phyloP scores from a whole-genome alignment of 2,329 filamentous ascomycete genomes.

The Chrysoporthe austroafricana region DNA sequence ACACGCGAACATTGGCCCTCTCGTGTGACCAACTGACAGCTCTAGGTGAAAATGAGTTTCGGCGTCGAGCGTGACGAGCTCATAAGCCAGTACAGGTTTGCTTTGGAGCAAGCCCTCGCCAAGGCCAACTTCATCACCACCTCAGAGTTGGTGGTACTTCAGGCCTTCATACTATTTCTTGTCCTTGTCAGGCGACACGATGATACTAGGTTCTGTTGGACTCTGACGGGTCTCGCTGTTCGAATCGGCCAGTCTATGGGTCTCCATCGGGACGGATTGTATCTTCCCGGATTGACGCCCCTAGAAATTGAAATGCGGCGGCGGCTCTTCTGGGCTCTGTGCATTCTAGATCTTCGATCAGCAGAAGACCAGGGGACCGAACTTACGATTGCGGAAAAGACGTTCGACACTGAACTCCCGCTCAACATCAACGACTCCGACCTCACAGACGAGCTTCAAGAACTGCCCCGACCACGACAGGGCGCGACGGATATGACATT shows the following conservation, averaged over 20 bases:
- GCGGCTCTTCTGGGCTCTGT: slow-evolving; percentile 65
- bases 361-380: slow-evolving; percentile 63
- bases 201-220: slow-evolving; percentile 62
- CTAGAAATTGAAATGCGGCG: slow-evolving; percentile 68
- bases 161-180: slow-evolving; percentile 65
- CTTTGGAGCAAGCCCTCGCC: slow-evolving; percentile 62
- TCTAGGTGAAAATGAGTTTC: slow-evolving; percentile 56
- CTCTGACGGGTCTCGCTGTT: slow-evolving; percentile 65
- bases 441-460: slow-evolving; percentile 50
- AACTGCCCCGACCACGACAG: slow-evolving; percentile 50
- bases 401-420: slow-evolving; percentile 58
- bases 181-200: slow-evolving; percentile 56
- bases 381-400: slow-evolving; percentile 48
- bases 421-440: slow-evolving; percentile 62
- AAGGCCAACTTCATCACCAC: slow-evolving; percentile 64
- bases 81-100: slow-evolving; percentile 55
- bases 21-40: slow-evolving; percentile 6
- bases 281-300: slow-evolving; percentile 55
- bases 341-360: slow-evolving; percentile 61
- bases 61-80: slow-evolving; percentile 51
- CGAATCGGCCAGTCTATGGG: slow-evolving; percentile 58
- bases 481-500: slow-evolving; percentile 59
- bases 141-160: slow-evolving; percentile 62
- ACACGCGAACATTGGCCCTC: too few species aligned
- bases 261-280: slow-evolving; percentile 60